These are phyloP conservation scores for Mrakia hoshinonis DNA, from an alignment of 768 basidiomycete species.

Conservation along the genomic window DNA sequence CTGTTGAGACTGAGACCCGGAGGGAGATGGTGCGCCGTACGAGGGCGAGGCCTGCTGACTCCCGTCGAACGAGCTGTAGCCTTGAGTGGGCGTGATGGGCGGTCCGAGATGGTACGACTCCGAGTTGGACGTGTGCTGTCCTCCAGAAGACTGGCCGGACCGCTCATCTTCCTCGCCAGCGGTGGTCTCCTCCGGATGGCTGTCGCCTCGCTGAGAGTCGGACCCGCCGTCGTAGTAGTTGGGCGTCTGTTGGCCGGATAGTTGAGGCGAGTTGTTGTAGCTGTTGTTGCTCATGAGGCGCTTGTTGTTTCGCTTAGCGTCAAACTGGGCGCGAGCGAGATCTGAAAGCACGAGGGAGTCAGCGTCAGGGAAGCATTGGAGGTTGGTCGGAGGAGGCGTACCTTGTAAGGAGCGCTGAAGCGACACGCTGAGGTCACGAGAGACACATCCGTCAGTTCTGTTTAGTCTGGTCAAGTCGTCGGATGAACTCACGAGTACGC, in stretches of 20 bases:
- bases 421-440: neutral
- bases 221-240: neutral
- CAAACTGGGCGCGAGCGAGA: slow-evolving; percentile 67
- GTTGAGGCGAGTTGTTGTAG: neutral
- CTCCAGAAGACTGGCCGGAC: neutral
- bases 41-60: neutral
- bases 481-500: slow-evolving; percentile 64
- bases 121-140: neutral
- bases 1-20: neutral
- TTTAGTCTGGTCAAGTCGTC: neutral
- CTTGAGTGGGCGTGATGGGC: neutral
- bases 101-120: neutral
- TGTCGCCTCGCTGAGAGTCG: slow-evolving; percentile 1
- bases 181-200: neutral
- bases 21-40: neutral
- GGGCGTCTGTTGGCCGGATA: neutral
- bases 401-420: neutral
- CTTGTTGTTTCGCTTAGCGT: slow-evolving; percentile 52
- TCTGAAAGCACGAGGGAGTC: slow-evolving; percentile 54
- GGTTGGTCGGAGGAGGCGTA: neutral
- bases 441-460: neutral
- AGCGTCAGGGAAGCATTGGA: too few relatives aligned
- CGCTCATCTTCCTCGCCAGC: neutral
- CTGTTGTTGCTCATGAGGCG: neutral
- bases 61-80: neutral